phyloP scores from a whole-genome alignment of 2,329 filamentous ascomycete species.

The Drechslerella coelobrocha region DNA sequence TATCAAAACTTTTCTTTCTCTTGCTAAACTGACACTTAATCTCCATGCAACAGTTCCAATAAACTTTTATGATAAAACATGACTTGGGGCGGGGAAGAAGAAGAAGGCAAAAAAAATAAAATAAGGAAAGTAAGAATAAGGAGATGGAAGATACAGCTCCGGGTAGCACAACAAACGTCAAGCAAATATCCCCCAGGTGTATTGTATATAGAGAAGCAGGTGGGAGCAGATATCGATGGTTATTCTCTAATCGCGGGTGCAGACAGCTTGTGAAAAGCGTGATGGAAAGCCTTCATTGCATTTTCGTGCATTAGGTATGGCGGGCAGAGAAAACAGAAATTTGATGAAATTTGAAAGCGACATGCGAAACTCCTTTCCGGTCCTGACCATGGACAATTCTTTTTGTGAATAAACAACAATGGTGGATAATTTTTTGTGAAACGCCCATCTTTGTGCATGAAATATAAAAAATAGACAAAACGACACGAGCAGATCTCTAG shows the following conservation, averaged over 20 bases:
- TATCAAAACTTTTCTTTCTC: no score
- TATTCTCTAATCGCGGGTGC: conserved; percentile 21
- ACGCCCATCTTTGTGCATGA: conserved; percentile 50
- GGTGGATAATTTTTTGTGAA: conserved; percentile 15
- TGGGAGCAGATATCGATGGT: conserved; percentile 17
- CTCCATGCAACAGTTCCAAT: no score
- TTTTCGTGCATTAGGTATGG: conserved; percentile 1
- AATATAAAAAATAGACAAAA: conserved; percentile 10
- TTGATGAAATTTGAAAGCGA: conserved; percentile 7
- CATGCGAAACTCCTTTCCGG: conserved; percentile 47
- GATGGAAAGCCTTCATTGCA: not conserved
- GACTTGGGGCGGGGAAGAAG: no score
- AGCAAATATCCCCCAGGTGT: not conserved
- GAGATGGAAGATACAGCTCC: no score
- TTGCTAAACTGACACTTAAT: no score
- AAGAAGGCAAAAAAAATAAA: no score
- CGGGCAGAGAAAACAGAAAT: not conserved
- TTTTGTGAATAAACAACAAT: conserved; percentile 34
- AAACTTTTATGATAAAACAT: no score
- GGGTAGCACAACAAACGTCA: no score
- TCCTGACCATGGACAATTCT: conserved; percentile 51
- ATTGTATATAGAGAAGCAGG: conserved; percentile 5
- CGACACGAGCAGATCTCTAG: conserved; percentile 33
- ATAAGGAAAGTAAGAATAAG: no score
- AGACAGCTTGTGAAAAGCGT: not conserved